Base-by-base conservation (phyloP, 805 yeast genomes). In the Kodamaea hsintzibuensis region DNA sequence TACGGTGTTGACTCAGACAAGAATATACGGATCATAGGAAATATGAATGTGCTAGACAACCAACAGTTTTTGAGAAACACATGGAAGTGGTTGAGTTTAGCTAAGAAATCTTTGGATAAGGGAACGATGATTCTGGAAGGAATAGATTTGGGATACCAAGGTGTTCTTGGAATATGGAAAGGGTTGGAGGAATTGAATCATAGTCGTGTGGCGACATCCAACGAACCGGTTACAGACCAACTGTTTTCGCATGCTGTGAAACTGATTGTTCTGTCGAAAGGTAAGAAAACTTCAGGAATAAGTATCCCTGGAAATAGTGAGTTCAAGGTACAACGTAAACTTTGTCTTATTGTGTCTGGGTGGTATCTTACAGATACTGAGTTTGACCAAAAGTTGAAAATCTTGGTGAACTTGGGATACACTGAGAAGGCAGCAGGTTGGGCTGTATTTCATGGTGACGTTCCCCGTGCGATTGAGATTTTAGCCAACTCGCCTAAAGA, bases 371-470 rank as follows among this genome's bases (percentile, higher is more conserved):
- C 91, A 1, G 81, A 82, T 14, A 73, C 81, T 22, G 96, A 90
- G 65, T 79, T 91, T 57, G 96, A 91, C 59, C 84, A 81, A 40
- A 84, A 86, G 57, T 78, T 89, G 40, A 70, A 72, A 18, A 74
- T 77, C 42, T 75, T 93, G 42, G 82, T 86, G 18, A 68, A 72
- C 0, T 68, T 73, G 13, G 91, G 88, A 0, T 80, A 82, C 55
- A 81, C 81, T 57, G 96, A 91, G 57, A 86, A 93, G 65, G 98
- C 99, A 0, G 99, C 98, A 0, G 98, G 96, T 0, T 90, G 97
- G 96, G 98, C 98, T 0, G 92, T 91, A 0, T 93, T 93, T 68
- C 93, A 90, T 65, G 97, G 96, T 6, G 89, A 91, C 67, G 88
- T 93, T 2, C 79, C 82, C 2, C 79, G 84, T 49, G 96, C 98